Conservation (phyloP, 2,329 filamentous ascomycete species). For the Trichoderma breve region DNA sequence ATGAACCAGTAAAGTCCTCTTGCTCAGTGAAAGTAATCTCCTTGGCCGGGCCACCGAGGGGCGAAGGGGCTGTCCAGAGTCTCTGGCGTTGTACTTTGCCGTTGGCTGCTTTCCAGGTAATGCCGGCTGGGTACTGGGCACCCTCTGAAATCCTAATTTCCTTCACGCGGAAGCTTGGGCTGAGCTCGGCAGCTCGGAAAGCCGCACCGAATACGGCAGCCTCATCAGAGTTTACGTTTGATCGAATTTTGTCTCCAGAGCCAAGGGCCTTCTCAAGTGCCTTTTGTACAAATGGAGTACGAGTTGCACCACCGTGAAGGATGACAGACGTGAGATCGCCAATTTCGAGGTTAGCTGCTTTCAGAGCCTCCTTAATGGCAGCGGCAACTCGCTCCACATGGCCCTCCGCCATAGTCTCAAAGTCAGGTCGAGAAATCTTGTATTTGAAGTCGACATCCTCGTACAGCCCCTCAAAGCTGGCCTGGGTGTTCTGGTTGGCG, state of each 20-base stretch:
- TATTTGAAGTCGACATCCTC: constrained; percentile 93
- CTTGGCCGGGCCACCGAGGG: constrained; percentile 72
- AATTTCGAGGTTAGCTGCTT: constrained; percentile 68
- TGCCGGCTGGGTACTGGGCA: constrained; percentile 67
- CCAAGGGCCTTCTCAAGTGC: constrained; percentile 75
- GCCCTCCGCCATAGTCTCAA: constrained; percentile 72
- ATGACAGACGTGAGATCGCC: constrained; percentile 84
- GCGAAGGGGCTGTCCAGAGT: constrained; percentile 76
- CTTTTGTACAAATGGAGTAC: constrained; percentile 93
- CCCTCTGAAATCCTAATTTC: constrained; percentile 85
- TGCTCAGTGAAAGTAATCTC: constrained; percentile 80
- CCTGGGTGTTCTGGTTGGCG: constrained; percentile 79
- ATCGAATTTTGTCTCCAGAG: constrained; percentile 74
- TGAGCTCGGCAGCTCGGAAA: constrained; percentile 89
- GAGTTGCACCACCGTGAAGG: constrained; percentile 83
- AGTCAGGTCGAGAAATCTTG: constrained; percentile 75
- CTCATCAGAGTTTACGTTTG: constrained; percentile 96
- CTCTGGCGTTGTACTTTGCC: constrained; percentile 74
- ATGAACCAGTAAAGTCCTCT: constrained; percentile 75
- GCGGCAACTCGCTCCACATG: constrained; percentile 66
- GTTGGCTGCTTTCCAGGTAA: constrained; percentile 70
- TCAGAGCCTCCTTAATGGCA: constrained; percentile 72
- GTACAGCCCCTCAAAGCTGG: constrained; percentile 83
- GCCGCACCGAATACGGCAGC: constrained; percentile 93
- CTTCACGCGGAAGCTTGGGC: constrained; percentile 95